phyloP scores from a whole-genome alignment of 768 basidiomycete species.

The Suillus luteus region DNA sequence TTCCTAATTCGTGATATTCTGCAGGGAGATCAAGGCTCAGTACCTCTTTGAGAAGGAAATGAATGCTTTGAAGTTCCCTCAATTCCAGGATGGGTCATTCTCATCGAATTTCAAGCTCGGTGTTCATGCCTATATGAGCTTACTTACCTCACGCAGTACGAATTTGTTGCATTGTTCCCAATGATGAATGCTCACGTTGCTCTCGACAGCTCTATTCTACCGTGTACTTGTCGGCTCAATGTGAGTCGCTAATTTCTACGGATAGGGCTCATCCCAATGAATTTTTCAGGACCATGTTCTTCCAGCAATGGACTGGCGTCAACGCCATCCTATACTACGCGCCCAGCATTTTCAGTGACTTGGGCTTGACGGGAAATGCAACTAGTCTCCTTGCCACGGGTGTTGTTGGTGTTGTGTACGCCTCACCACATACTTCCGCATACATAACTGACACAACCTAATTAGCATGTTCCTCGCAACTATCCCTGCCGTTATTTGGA shows the following conservation, averaged over 20 bases:
- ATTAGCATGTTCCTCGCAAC: constrained; percentile 72
- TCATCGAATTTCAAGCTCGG: constrained; percentile 63
- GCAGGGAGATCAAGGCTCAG: constrained; percentile 72
- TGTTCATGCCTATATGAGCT: constrained; percentile 58
- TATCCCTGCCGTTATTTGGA: constrained; percentile 80
- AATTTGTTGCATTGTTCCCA: constrained; percentile 17
- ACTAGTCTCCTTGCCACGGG: constrained; percentile 62
- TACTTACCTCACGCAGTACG: constrained; percentile 48
- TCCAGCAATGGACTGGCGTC: constrained; percentile 84
- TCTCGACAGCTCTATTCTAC: constrained; percentile 51
- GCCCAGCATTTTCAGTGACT: constrained; percentile 62
- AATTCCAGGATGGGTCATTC: constrained; percentile 62
- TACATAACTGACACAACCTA: background rate
- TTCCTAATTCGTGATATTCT: background rate
- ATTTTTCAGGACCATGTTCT: constrained; percentile 62
- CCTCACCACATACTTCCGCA: constrained; percentile 11
- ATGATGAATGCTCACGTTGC: constrained; percentile 8
- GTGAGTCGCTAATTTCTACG: constrained; percentile 29
- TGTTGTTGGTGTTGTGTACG: constrained; percentile 78
- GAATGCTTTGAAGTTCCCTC: constrained; percentile 54
- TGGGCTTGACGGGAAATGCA: constrained; percentile 64
- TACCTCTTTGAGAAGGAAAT: constrained; percentile 74
- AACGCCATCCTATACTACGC: constrained; percentile 81
- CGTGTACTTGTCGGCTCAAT: constrained; percentile 64
- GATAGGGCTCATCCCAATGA: background rate